Conservation (phyloP, 1,139 yeast species). For the Suhomyces choctaworum region DNA sequence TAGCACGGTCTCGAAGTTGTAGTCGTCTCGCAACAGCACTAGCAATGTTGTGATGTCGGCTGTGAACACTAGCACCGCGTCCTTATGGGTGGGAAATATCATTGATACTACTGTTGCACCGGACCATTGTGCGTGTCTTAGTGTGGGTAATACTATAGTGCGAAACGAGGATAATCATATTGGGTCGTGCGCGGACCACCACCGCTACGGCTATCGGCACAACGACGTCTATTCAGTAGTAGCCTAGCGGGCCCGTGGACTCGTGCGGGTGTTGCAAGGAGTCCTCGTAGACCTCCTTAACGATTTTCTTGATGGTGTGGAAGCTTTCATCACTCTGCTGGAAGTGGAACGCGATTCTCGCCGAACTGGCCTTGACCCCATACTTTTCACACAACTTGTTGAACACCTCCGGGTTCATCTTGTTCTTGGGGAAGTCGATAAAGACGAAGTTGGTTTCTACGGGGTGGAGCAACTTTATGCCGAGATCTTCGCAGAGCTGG, state of each 20-base stretch:
- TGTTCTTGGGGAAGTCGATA: constrained; percentile 60
- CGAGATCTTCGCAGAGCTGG: constrained; percentile 52
- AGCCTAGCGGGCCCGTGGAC: constrained; percentile 11
- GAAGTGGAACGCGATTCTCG: constrained; percentile 42
- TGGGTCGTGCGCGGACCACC: constrained; percentile 4
- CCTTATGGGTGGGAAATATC: neutral
- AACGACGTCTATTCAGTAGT: no score
- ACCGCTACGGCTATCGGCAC: no score
- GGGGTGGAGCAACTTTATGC: constrained; percentile 66
- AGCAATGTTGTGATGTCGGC: constrained; percentile 18
- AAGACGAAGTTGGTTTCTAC: constrained; percentile 88
- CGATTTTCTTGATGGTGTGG: constrained; percentile 29
- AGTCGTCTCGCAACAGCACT: constrained; percentile 32
- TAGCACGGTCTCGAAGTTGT: constrained; percentile 32
- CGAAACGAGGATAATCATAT: constrained; percentile 1
- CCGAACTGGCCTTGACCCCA: constrained; percentile 28
- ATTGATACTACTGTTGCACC: neutral
- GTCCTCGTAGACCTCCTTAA: constrained; percentile 32
- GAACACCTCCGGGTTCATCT: constrained; percentile 59
- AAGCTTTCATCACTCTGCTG: constrained; percentile 38
- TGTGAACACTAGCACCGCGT: constrained; percentile 17
- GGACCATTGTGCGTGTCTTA: neutral
- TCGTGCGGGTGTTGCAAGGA: constrained; percentile 30
- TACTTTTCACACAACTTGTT: constrained; percentile 58
- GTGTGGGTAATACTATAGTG: no score